A percentile compares a stretch with the other conserved stretches of the same genome.
phyloP scores from a whole-genome alignment of 177 flowering plant genomes.

The Vitis hybrid region DNA sequence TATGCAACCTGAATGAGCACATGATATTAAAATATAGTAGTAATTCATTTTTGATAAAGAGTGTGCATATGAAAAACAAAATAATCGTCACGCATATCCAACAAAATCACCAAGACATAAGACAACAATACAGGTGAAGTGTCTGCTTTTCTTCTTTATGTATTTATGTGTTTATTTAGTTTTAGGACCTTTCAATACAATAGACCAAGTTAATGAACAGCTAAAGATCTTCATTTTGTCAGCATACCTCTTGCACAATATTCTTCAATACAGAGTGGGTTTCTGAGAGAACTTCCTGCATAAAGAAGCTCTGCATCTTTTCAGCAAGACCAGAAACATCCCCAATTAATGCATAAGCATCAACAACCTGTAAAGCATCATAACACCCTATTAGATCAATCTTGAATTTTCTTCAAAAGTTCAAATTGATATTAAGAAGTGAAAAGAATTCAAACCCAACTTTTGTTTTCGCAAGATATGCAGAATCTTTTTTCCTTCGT shows the following conservation, averaged over 20 bases:
- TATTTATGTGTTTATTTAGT: neutral
- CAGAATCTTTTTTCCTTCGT: no score
- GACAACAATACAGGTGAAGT: no score
- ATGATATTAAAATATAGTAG: no score
- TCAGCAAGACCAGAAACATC: conserved; percentile 95
- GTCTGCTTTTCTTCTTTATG: neutral
- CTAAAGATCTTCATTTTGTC: neutral
- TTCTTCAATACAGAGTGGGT: conserved; percentile 75
- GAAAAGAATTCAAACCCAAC: no score
- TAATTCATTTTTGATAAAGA: no score
- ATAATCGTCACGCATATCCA: no score
- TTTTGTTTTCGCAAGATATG: no score
- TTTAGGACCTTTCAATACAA: no score
- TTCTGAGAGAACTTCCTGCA: conserved; percentile 96
- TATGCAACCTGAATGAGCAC: no score
- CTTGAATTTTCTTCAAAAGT: neutral
- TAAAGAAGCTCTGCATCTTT: conserved; percentile 92
- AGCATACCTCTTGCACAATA: conserved; percentile 63
- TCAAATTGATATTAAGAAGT: no score
- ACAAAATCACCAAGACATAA: no score
- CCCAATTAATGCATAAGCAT: conserved; percentile 95
- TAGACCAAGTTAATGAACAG: neutral
- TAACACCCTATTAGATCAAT: neutral
- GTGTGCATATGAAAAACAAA: no score
- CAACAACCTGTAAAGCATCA: conserved; percentile 69